Conservation (phyloP, 768 basidiomycete species). For the Termitomyces sp. region DNA sequence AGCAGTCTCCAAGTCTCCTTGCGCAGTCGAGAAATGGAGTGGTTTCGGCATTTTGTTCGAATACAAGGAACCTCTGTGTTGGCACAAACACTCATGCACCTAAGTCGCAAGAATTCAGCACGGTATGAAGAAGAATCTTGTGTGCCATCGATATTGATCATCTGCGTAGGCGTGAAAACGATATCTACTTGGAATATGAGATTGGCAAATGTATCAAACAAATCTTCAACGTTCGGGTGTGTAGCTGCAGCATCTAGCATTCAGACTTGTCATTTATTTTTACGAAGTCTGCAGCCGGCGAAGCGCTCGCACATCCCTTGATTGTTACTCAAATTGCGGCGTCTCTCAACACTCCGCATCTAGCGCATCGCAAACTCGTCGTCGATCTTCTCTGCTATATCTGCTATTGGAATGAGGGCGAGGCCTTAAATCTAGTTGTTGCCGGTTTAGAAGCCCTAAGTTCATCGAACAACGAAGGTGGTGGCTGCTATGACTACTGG, state of each 20-base stretch:
- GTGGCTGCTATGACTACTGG: slow-evolving; percentile 80
- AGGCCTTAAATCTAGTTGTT: slow-evolving; percentile 63
- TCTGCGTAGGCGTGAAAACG: slow-evolving; percentile 47
- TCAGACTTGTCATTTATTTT: slow-evolving; percentile 5
- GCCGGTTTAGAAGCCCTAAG: slow-evolving; percentile 73
- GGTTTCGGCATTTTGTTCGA: slow-evolving; percentile 72
- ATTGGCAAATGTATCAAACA: slow-evolving; percentile 81
- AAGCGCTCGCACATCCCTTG: slow-evolving; percentile 66
- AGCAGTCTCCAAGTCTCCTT: slow-evolving; percentile 69
- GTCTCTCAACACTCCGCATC: slow-evolving; percentile 74
- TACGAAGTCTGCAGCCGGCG: slow-evolving; percentile 55
- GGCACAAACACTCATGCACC: slow-evolving; percentile 68
- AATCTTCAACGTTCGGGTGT: slow-evolving; percentile 65
- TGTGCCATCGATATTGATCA: background rate
- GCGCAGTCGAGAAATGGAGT: slow-evolving; percentile 78
- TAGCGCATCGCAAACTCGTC: slow-evolving; percentile 72
- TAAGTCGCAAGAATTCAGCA: slow-evolving; percentile 62
- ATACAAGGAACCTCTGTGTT: slow-evolving; percentile 83
- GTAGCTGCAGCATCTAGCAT: background rate
- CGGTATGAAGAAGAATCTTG: slow-evolving; percentile 36
- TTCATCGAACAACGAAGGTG: slow-evolving; percentile 52
- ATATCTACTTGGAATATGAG: slow-evolving; percentile 79
- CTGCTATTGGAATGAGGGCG: slow-evolving; percentile 57
- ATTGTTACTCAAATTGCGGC: slow-evolving; percentile 78
- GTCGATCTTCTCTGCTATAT: slow-evolving; percentile 77